Percentiles rank a stretch among this genome's conserved stretches.
These are phyloP conservation scores for Alternaria tenuissima DNA, from an alignment of 2,329 filamentous ascomycete species.

Conservation along the genomic window DNA sequence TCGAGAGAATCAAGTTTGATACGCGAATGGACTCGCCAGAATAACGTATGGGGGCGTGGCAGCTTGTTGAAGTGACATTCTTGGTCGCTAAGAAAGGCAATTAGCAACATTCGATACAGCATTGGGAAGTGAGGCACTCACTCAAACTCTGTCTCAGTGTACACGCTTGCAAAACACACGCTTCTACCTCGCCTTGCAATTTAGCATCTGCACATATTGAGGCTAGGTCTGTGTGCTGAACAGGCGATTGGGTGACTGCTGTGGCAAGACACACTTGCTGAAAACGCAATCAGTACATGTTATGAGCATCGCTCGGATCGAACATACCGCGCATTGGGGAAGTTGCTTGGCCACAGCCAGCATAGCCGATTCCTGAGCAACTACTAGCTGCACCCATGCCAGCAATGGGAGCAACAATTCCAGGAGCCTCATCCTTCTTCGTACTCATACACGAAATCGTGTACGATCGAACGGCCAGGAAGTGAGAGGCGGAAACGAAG, in stretches of 20 bases:
- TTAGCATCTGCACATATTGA: slow-evolving; percentile 29
- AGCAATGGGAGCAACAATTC: slow-evolving; percentile 27
- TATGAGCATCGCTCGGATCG: not conserved
- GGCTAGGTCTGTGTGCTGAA: slow-evolving; percentile 16
- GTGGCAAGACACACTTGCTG: slow-evolving; percentile 26
- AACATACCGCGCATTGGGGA: slow-evolving; percentile 33
- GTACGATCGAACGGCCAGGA: not conserved
- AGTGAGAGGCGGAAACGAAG: not conserved
- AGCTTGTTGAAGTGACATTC: slow-evolving; percentile 53
- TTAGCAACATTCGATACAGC: slow-evolving; percentile 2
- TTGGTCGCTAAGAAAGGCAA: slow-evolving; percentile 46
- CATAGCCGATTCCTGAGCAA: slow-evolving; percentile 24
- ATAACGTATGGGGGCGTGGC: slow-evolving; percentile 51
- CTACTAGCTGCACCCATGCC: slow-evolving; percentile 22
- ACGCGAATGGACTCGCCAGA: slow-evolving; percentile 42
- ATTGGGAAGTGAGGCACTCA: slow-evolving; percentile 2
- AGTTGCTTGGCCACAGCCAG: slow-evolving; percentile 20
- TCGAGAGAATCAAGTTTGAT: slow-evolving; percentile 45
- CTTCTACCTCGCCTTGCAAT: slow-evolving; percentile 20
- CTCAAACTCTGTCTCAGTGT: slow-evolving; percentile 27
- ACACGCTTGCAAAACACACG: slow-evolving; percentile 24
- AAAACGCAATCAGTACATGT: slow-evolving; percentile 3
- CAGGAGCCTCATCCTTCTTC: slow-evolving; percentile 25
- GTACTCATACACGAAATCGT: slow-evolving; percentile 4
- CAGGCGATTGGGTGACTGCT: slow-evolving; percentile 20